These are phyloP conservation scores for Pichia sporocuriosa DNA, from an alignment of 805 yeast genomes.

Conservation along the genomic window DNA sequence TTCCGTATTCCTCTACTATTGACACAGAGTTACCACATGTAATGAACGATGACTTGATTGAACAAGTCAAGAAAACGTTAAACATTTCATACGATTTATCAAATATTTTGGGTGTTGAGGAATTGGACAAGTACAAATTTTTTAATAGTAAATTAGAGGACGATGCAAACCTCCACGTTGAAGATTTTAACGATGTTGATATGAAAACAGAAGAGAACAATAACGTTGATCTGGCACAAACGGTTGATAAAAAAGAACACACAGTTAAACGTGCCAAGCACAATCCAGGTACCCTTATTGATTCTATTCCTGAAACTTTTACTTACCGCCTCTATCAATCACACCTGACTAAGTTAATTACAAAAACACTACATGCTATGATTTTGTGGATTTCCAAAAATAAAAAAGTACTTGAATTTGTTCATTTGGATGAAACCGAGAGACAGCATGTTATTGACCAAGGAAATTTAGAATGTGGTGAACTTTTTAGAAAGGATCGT, in stretches of 20 bases:
- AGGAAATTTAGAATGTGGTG: slow-evolving; percentile 35
- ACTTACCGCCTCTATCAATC: slow-evolving; percentile 28
- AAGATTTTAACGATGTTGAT: not conserved
- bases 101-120: not conserved
- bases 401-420: slow-evolving; percentile 18
- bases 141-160: slow-evolving; percentile 11
- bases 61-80: slow-evolving; percentile 18
- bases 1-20: slow-evolving; percentile 15
- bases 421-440: slow-evolving; percentile 33
- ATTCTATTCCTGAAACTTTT: slow-evolving; percentile 10
- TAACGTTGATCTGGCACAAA: too few relatives aligned
- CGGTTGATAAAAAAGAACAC: too few relatives aligned
- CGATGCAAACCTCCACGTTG: not conserved
- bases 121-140: slow-evolving; percentile 15
- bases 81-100: slow-evolving; percentile 8
- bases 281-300: not conserved
- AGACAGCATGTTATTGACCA: slow-evolving; percentile 36
- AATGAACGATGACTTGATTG: slow-evolving; percentile 11
- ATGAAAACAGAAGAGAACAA: too few relatives aligned
- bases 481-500: slow-evolving; percentile 33
- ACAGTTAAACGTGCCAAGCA: slow-evolving; percentile 1
- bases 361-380: slow-evolving; percentile 28
- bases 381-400: slow-evolving; percentile 18
- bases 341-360: slow-evolving; percentile 32
- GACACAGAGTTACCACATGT: slow-evolving; percentile 10